Conservation (phyloP, 352 stramenopile genomes). For the Phytophthora foliorum region DNA sequence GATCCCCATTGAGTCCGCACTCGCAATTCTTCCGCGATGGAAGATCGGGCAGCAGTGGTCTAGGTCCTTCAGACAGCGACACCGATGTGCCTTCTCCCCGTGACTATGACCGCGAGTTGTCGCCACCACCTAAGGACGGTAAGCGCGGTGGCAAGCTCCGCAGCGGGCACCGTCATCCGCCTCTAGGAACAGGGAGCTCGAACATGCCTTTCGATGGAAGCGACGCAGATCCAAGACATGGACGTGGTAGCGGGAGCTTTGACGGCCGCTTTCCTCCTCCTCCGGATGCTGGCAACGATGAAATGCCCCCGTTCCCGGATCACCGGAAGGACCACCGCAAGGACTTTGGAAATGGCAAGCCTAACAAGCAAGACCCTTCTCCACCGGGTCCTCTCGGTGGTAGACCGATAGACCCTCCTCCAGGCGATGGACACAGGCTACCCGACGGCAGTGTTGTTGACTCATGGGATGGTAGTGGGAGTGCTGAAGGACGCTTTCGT, state of each 20-base stretch:
- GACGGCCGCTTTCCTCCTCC: background rate
- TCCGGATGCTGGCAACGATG: background rate
- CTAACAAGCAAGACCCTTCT: background rate
- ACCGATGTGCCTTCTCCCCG: background rate
- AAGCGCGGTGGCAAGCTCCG: background rate
- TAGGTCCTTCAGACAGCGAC: background rate
- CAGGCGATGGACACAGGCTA: too few species aligned
- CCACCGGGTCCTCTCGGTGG: too few species aligned
- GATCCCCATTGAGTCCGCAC: slow-evolving; percentile 4
- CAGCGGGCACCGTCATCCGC: slow-evolving; percentile 4
- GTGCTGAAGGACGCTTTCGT: too few species aligned
- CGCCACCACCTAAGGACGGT: background rate
- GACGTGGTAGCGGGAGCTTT: slow-evolving; percentile 8
- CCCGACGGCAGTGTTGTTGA: too few species aligned
- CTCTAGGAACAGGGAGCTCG: background rate
- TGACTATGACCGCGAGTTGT: slow-evolving; percentile 7
- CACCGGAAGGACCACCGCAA: background rate
- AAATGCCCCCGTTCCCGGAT: background rate
- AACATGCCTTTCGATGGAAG: slow-evolving; percentile 1
- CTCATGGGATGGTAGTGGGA: too few species aligned
- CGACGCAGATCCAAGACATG: background rate
- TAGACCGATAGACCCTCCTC: too few species aligned
- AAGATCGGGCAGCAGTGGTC: slow-evolving; percentile 1
- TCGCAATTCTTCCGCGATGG: slow-evolving; percentile 9
- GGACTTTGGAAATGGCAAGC: background rate